Conservation (phyloP, 768 basidiomycete genomes). For the Suillus subluteus region DNA sequence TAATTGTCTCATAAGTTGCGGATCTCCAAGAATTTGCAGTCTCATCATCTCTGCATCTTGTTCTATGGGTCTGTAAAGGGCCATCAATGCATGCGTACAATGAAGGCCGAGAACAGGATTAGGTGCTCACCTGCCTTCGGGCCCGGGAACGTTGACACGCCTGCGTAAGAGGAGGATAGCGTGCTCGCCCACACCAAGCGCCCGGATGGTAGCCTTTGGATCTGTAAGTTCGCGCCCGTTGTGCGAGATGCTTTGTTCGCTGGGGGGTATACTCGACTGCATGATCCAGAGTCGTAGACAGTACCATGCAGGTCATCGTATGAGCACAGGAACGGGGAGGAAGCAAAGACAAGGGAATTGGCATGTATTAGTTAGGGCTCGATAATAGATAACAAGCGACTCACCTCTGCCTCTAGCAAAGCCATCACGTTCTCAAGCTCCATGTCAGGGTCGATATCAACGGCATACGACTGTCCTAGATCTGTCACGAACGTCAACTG, state of each 20-base stretch:
- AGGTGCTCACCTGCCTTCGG: constrained; percentile 42
- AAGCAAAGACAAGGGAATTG: neutral
- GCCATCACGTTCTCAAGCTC: constrained; percentile 93
- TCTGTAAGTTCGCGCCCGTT: constrained; percentile 67
- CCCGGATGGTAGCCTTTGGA: constrained; percentile 68
- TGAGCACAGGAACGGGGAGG: neutral
- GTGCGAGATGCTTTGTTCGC: constrained; percentile 75
- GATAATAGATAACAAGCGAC: constrained; percentile 26
- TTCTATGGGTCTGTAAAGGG: constrained; percentile 55
- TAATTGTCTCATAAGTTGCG: constrained; percentile 74
- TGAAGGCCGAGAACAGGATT: neutral
- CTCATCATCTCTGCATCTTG: constrained; percentile 92
- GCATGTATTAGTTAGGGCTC: constrained; percentile 12
- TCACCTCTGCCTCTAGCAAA: constrained; percentile 92
- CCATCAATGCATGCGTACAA: neutral
- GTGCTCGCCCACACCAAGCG: constrained; percentile 60
- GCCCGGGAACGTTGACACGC: constrained; percentile 45
- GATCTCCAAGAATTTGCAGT: constrained; percentile 84
- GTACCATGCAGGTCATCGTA: neutral
- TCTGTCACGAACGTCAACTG: constrained; percentile 75
- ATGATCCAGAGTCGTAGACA: neutral
- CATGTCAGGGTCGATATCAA: constrained; percentile 92
- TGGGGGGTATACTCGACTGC: constrained; percentile 74
- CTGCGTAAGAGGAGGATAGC: constrained; percentile 72
- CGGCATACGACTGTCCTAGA: constrained; percentile 58